These are phyloP conservation scores for Cladosporium phlei DNA, from an alignment of 2,329 filamentous ascomycete species.

Conservation along the genomic window DNA sequence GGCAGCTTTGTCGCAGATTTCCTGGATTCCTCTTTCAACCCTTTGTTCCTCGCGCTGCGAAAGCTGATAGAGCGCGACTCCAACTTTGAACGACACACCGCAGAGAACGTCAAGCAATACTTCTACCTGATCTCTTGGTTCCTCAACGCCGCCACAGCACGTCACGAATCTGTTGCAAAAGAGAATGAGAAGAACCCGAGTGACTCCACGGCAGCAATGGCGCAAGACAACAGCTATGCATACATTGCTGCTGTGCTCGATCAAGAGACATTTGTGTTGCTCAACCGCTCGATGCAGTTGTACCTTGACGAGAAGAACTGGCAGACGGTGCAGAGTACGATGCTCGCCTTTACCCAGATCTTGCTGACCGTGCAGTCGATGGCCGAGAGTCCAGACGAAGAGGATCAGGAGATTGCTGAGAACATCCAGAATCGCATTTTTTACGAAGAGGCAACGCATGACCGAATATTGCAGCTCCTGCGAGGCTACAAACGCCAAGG, in stretches of 20 bases:
- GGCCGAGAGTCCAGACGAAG: slow-evolving; percentile 74
- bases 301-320: slow-evolving; percentile 79
- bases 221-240: slow-evolving; percentile 71
- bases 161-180: slow-evolving; percentile 49
- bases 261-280: slow-evolving; percentile 87
- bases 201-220: slow-evolving; percentile 31
- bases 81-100: slow-evolving; percentile 58
- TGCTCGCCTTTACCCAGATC: slow-evolving; percentile 94
- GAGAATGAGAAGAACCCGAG: slow-evolving; percentile 38
- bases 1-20: slow-evolving; percentile 86
- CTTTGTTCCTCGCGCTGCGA: slow-evolving; percentile 73
- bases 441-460: slow-evolving; percentile 93
- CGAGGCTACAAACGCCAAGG: slow-evolving; percentile 89
- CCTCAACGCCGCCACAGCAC: slow-evolving; percentile 67
- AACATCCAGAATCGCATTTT: slow-evolving; percentile 97
- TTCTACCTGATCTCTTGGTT: slow-evolving; percentile 95
- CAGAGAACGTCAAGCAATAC: slow-evolving; percentile 58
- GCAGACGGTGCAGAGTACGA: slow-evolving; percentile 78
- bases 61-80: slow-evolving; percentile 88
- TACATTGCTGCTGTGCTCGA: slow-evolving; percentile 85
- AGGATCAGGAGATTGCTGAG: slow-evolving; percentile 96
- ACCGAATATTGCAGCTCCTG: slow-evolving; percentile 74
- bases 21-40: slow-evolving; percentile 91
- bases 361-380: slow-evolving; percentile 84
- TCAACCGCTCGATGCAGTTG: slow-evolving; percentile 77